Percentiles rank a stretch among this genome's conserved stretches.
Conservation (phyloP, 2,329 filamentous ascomycete species). For the Blastomyces emzantsi region DNA sequence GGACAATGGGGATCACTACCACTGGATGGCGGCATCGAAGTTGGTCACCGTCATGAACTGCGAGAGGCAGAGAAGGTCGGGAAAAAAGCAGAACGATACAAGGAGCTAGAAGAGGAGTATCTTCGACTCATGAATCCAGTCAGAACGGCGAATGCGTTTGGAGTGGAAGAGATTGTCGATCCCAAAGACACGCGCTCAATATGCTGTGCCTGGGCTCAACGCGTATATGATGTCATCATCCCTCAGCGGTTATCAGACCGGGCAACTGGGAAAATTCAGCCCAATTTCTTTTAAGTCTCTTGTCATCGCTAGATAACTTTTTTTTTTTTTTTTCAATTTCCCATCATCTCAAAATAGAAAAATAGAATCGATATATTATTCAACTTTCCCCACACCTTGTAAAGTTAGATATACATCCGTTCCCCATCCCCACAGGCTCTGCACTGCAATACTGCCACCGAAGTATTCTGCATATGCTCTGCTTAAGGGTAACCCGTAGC, state of each 20-base stretch:
- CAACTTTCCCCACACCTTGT: constrained; percentile 49
- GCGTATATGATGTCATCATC: constrained; percentile 49
- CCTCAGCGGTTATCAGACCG: constrained; percentile 40
- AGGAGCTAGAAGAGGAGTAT: constrained; percentile 52
- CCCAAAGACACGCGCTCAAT: constrained; percentile 50
- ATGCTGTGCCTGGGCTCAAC: constrained; percentile 46
- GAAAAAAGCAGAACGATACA: constrained; percentile 44
- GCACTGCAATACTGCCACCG: constrained; percentile 87
- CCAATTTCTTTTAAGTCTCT: constrained; percentile 29
- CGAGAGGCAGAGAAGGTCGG: constrained; percentile 46
- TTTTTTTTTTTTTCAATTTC: not conserved
- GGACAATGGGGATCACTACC: constrained; percentile 56
- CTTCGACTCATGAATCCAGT: constrained; percentile 55
- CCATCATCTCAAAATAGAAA: not conserved
- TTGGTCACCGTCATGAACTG: constrained; percentile 52
- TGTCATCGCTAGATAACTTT: not conserved
- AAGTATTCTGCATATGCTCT: constrained; percentile 97
- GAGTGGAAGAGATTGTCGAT: constrained; percentile 57
- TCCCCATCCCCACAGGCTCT: constrained; percentile 92
- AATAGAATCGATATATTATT: constrained; percentile 19
- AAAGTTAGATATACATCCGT: constrained; percentile 58
- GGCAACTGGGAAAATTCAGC: constrained; percentile 35
- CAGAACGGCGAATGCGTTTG: constrained; percentile 54
- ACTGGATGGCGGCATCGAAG: constrained; percentile 56
- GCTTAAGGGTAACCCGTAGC: constrained; percentile 84